Evolutionary conservation across 352 stramenopile genomes (phyloP).

Genomic region (Poterioochromonas sp.): DNA sequence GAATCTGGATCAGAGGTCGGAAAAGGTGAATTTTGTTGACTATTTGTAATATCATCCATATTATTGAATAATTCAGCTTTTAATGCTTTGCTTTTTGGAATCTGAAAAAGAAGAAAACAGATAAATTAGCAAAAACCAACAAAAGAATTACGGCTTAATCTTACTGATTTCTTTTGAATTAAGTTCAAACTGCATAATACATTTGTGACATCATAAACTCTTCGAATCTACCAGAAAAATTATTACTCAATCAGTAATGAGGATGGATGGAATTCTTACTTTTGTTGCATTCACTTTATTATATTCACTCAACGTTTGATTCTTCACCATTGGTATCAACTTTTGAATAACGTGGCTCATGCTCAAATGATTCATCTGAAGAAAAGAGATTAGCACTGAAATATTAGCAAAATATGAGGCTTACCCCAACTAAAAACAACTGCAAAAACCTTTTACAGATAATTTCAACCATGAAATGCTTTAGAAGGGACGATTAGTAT

Average conservation of each 20-base stretch:
- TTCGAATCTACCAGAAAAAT: not conserved
- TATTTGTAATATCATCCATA: not conserved
- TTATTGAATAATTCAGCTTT: constrained; percentile 2
- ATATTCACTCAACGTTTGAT: not conserved
- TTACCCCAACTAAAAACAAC: constrained; percentile 17
- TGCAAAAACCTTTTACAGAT: constrained; percentile 23
- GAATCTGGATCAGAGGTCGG: no score
- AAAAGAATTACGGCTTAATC: not conserved
- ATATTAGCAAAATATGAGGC: not conserved
- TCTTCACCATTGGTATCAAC: constrained; percentile 3
- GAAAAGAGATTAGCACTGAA: not conserved
- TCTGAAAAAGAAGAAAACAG: not conserved
- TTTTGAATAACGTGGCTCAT: constrained; percentile 17
- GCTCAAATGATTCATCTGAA: not conserved
- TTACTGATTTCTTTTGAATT: not conserved
- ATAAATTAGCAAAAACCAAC: not conserved
- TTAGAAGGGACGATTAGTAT: not conserved
- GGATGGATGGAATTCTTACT: not conserved
- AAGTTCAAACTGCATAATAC: constrained; percentile 22
- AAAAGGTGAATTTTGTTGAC: not conserved
- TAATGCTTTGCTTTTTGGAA: not conserved
- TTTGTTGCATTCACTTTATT: constrained; percentile 23
- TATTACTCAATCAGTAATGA: not conserved
- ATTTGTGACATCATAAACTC: constrained; percentile 27
- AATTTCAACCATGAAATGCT: constrained; percentile 19